phyloP scores from a whole-genome alignment of 2,329 filamentous ascomycete genomes.

The Trichoderma lentiforme region DNA sequence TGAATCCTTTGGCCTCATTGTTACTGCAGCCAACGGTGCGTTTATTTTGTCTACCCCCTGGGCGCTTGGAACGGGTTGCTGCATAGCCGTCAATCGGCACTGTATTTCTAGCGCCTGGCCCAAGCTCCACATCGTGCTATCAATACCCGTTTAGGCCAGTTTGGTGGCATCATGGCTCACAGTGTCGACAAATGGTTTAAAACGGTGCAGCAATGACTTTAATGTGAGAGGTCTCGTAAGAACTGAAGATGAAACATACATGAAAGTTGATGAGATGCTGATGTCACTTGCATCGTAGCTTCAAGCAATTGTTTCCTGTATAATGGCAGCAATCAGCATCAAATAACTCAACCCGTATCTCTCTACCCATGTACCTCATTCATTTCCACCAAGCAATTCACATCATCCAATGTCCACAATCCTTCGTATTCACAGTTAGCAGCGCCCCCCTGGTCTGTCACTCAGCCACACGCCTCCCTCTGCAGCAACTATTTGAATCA shows the following conservation, averaged over 20 bases:
- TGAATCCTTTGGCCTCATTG: not conserved
- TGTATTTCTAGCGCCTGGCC: not conserved
- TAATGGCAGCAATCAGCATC: not conserved
- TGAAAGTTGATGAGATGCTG: not conserved
- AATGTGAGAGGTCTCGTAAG: not conserved
- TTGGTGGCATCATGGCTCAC: not conserved
- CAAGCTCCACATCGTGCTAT: not conserved
- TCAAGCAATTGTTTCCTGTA: not conserved
- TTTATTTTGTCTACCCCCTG: not conserved
- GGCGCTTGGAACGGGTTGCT: not conserved
- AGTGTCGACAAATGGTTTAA: not conserved
- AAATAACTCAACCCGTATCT: not conserved
- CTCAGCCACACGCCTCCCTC: constrained; percentile 1
- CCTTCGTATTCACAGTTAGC: not conserved
- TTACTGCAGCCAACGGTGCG: not conserved
- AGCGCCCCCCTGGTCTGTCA: not conserved
- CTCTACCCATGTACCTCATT: not conserved
- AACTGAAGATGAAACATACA: not conserved
- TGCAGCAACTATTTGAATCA: not conserved
- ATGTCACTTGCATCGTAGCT: not conserved
- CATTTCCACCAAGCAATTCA: not conserved
- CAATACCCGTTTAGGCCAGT: not conserved
- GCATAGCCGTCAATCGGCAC: constrained; percentile 3
- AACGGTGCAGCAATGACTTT: not conserved
- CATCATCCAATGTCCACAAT: not conserved